phyloP scores from a whole-genome alignment of 1,284 basidiomycete genomes.

The Ustilago xerochloae region DNA sequence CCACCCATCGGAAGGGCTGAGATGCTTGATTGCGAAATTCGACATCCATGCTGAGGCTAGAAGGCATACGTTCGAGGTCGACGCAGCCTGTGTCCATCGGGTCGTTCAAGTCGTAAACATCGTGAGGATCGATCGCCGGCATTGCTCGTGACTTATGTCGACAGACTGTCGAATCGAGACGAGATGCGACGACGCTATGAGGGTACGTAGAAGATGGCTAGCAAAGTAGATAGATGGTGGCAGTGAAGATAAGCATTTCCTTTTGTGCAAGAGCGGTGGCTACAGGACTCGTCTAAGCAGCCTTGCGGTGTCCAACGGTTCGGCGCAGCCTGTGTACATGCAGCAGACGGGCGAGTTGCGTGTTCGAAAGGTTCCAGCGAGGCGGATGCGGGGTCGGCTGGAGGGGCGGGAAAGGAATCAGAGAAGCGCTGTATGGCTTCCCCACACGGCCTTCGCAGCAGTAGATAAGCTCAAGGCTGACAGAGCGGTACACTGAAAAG shows the following conservation, averaged over 20 bases:
- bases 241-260: not conserved
- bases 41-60: slow-evolving; percentile 28
- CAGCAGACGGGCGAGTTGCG: not conserved
- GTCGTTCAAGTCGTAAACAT: not conserved
- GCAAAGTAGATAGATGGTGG: not conserved
- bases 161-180: not conserved
- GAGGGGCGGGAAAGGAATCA: not conserved
- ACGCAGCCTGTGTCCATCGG: slow-evolving; percentile 7
- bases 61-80: slow-evolving; percentile 32
- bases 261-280: not conserved
- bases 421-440: not conserved
- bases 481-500: too few species aligned
- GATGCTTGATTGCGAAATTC: slow-evolving; percentile 23
- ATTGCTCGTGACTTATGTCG: not conserved
- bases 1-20: slow-evolving; percentile 34
- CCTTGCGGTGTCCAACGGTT: not conserved
- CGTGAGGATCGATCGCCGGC: not conserved
- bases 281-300: not conserved
- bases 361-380: not conserved
- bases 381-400: slow-evolving; percentile 1
- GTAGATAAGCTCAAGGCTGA: too few species aligned
- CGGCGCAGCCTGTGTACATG: not conserved
- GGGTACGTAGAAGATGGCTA: too few species aligned
- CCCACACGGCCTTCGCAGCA: too few species aligned
- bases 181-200: too few species aligned